Base-by-base conservation (phyloP, 2,329 filamentous ascomycete genomes). In the Fusarium tuaranense region DNA sequence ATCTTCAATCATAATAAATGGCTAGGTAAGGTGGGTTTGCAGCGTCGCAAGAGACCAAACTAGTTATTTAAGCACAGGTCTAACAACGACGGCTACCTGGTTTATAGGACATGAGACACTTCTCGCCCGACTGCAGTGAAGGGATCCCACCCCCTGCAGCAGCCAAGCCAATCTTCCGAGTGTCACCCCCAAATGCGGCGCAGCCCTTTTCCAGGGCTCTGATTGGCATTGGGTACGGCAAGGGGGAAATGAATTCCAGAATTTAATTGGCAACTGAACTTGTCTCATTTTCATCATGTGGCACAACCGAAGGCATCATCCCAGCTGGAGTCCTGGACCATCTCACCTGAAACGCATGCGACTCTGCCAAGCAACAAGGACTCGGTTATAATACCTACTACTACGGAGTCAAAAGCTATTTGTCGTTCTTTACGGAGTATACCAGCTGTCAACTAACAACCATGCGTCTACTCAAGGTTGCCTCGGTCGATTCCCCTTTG, bases 381-480 rank as follows among this genome's bases (percentile, higher is more conserved):
- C 32, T 36, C 32, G 53, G 8, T 36, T 25, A 38, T 38, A 34
- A 55, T 20, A 46, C 41, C 32, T 14, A 7, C 32, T 14, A 7
- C 32, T 34, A 34, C 2, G 2, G 10, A 14, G 1, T 32, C 48
- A 32, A 12, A 14, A 55, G 18, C 10, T 32, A 32, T 9, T 32
- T 20, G 9, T 27, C 48, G 3, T n/a, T 18, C 30, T 51, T 18
- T 13, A 27, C 27, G 27, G 27, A 27, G 27, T 27, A 30, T 4
- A 12, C 9, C 10, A n/a, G 25, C 4, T 10, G 10, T n/a, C 16
- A 20, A 30, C 22, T 13, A n/a, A 1, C 7, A 53, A 53, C 14
- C n/a, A 64, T 65, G 51, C 46, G 61, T 10, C 34, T 68, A 8
- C 27, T 68, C 18, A 68, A 68, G 14, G 34, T 41, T 9, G 58